Conservation (phyloP, 768 basidiomycete species). For the Paxillus ammoniavirescens region DNA sequence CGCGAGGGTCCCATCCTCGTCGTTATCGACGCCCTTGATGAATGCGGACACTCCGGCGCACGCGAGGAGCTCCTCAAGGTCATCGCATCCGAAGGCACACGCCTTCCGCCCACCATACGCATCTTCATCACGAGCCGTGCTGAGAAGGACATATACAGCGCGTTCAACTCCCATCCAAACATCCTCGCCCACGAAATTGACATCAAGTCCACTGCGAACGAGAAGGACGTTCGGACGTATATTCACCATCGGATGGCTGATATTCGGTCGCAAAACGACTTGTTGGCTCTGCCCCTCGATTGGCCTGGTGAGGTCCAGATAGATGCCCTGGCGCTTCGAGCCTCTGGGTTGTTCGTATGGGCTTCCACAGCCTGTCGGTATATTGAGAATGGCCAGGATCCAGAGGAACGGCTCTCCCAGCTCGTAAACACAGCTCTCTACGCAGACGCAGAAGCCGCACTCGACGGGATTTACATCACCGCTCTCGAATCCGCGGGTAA, state of each 20-base stretch:
- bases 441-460: constrained; percentile 25
- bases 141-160: constrained; percentile 27
- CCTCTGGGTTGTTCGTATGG: constrained; percentile 34
- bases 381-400: constrained; percentile 29
- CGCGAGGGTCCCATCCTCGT: constrained; percentile 29
- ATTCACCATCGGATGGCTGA: constrained; percentile 25
- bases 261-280: constrained; percentile 27
- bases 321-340: constrained; percentile 22
- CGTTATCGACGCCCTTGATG: constrained; percentile 37
- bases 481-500: constrained; percentile 29
- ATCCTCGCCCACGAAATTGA: constrained; percentile 23
- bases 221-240: constrained; percentile 24
- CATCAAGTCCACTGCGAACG: constrained; percentile 24
- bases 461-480: constrained; percentile 30
- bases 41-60: constrained; percentile 24
- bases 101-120: constrained; percentile 23
- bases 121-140: constrained; percentile 33
- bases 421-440: constrained; percentile 20
- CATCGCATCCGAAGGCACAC: constrained; percentile 21
- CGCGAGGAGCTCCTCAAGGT: constrained; percentile 30
- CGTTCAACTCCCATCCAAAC: constrained; percentile 10
- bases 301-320: constrained; percentile 27
- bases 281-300: constrained; percentile 23
- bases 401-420: constrained; percentile 27
- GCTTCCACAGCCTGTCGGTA: constrained; percentile 33